Base-by-base conservation (phyloP, 1,139 yeast species). In the Kurtzmaniella quercitrusa region DNA sequence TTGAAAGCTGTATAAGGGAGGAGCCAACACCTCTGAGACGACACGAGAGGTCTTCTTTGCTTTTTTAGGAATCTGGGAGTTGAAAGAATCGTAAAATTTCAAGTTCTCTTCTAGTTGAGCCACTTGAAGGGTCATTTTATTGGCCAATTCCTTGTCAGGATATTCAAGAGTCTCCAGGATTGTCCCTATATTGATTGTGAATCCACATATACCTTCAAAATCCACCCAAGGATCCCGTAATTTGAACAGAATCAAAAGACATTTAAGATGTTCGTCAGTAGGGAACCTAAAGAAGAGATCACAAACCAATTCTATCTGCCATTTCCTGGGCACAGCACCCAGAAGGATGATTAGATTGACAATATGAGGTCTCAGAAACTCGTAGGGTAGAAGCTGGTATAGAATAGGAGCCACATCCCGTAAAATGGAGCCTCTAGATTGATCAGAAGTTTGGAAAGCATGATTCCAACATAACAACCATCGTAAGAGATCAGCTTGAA, bases 261-360 rank as follows among this genome's bases (percentile, higher is more conserved):
- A 51, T 38, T 52, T 56, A 38, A 71, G 55, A 15, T 62, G 53
- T 3, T 58, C 59, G 46, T 71, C 76, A 27, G 56, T 48, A 1
- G 77, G 76, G 46, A 68, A 70, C 42, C 65, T 59, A 3, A 48
- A 42, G 36, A 54, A 56, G 34, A 71, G 52, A 39, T 66, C 73
- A 2, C 62, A 60, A 16, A 65, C 65, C 31, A 59, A 49, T 43
- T 63, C 60, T 5, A 67, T 59, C 41, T 69, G 73, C 75, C 75
- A 70, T 2, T 18, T 33, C 27, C 40, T 19, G 16, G 27, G 17
- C 12, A 12, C 16, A 6, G 38, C 12, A 5, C 27, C 21, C 38
- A 36, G 38, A 11, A 66, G 41, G 38, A 62, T 57, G n/a, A 69
- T 58, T 15, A 69, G 50, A 33, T 63, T 59, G 11, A 66, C 57